Conservation (phyloP, 1,284 basidiomycete species). For the Trichosporon sp. region DNA sequence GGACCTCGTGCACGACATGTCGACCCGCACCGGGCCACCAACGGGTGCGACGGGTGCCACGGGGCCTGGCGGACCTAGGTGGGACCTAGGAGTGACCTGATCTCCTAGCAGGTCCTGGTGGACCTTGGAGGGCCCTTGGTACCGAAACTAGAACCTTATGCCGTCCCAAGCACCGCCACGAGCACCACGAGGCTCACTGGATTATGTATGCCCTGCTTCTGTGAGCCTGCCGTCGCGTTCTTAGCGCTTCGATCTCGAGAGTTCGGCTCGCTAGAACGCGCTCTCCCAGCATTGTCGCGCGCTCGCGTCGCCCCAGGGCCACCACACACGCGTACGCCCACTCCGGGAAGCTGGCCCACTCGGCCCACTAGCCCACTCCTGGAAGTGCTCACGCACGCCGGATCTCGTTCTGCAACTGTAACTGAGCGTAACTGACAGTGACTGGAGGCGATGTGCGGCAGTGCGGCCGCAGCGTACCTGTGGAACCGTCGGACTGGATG, state of each 20-base stretch:
- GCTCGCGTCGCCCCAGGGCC: background rate
- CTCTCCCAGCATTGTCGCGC: background rate
- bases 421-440: constrained; percentile 1
- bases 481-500: background rate
- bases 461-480: background rate
- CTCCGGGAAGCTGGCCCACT: constrained; percentile 3
- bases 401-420: constrained; percentile 8
- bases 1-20: background rate
- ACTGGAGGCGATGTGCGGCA: background rate
- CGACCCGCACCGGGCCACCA: background rate
- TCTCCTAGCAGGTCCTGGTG: background rate
- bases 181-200: constrained; percentile 9
- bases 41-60: constrained; percentile 3
- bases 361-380: constrained; percentile 6
- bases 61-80: constrained; percentile 11
- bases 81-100: constrained; percentile 3
- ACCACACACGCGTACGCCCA: constrained; percentile 1
- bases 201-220: constrained; percentile 7
- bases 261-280: constrained; percentile 1
- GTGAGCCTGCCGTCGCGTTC: constrained; percentile 15
- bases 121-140: constrained; percentile 10
- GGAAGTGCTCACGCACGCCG: constrained; percentile 1
- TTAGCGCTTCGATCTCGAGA: background rate
- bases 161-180: constrained; percentile 14
- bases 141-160: constrained; percentile 9